A percentile compares a stretch with the other conserved stretches of the same genome.
phyloP scores from a whole-genome alignment of 1,284 basidiomycete genomes.

The Boletus semigastroideus region DNA sequence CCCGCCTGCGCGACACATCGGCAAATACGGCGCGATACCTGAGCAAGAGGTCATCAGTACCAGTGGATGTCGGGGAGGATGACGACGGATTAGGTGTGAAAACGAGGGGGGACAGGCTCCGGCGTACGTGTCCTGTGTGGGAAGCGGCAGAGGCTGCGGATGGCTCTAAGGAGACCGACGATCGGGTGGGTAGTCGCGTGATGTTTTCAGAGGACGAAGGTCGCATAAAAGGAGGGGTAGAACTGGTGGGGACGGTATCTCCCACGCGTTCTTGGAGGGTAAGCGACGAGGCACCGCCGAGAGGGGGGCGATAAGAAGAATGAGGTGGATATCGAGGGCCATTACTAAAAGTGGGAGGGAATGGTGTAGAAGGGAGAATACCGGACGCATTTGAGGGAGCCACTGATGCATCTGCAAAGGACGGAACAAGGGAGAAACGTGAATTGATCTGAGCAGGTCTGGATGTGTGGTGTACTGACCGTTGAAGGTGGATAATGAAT shows the following conservation, averaged over 20 bases:
- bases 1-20: constrained; percentile 8
- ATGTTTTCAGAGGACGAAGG: constrained; percentile 14
- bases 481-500: constrained; percentile 19
- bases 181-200: constrained; percentile 10
- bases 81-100: constrained; percentile 19
- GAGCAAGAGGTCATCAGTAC: constrained; percentile 16
- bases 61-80: constrained; percentile 10
- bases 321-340: constrained; percentile 18
- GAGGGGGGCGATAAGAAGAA: constrained; percentile 25
- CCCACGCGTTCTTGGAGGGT: constrained; percentile 15
- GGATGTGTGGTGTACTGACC: constrained; percentile 19
- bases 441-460: constrained; percentile 5
- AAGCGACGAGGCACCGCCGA: constrained; percentile 16
- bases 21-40: constrained; percentile 14
- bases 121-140: constrained; percentile 17
- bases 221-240: constrained; percentile 20
- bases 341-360: constrained; percentile 25
- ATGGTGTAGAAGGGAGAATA: constrained; percentile 19
- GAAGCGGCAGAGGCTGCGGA: constrained; percentile 9
- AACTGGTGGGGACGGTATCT: constrained; percentile 6
- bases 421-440: constrained; percentile 5
- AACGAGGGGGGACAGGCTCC: constrained; percentile 28
- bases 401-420: constrained; percentile 14
- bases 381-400: constrained; percentile 16
- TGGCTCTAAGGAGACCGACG: constrained; percentile 10